A percentile compares a stretch with the other conserved stretches of the same genome.
Conservation (phyloP, 305 asterid species). For the Fraxinus angustifolia region DNA sequence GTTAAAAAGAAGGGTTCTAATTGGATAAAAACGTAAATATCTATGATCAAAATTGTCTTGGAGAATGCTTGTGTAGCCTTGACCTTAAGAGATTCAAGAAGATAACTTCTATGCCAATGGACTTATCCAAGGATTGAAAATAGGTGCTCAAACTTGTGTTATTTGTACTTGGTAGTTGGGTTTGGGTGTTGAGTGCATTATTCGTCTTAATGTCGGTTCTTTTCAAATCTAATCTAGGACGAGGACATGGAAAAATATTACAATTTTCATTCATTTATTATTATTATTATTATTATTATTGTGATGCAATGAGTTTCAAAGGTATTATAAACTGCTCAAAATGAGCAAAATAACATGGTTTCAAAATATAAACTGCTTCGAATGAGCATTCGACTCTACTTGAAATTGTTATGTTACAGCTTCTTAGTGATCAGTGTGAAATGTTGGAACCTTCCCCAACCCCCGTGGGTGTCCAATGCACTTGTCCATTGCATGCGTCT, state of each 20-base stretch:
- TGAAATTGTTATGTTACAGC: neutral
- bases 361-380: neutral
- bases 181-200: neutral
- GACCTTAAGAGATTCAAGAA: neutral
- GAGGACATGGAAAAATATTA: neutral
- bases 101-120: neutral
- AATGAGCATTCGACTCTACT: neutral
- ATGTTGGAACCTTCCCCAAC: neutral
- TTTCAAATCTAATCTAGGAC: neutral
- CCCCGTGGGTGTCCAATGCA: neutral
- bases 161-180: neutral
- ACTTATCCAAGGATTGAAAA: neutral
- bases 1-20: neutral
- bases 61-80: neutral
- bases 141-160: neutral
- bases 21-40: neutral
- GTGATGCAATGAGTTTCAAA: neutral
- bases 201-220: neutral
- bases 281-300: too few species aligned
- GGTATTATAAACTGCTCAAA: neutral
- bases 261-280: neutral
- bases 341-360: neutral
- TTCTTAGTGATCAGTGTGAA: neutral
- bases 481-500: neutral
- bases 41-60: neutral